phyloP scores from a whole-genome alignment of 495 filamentous ascomycete species.

The Neurospora tetraspora region DNA sequence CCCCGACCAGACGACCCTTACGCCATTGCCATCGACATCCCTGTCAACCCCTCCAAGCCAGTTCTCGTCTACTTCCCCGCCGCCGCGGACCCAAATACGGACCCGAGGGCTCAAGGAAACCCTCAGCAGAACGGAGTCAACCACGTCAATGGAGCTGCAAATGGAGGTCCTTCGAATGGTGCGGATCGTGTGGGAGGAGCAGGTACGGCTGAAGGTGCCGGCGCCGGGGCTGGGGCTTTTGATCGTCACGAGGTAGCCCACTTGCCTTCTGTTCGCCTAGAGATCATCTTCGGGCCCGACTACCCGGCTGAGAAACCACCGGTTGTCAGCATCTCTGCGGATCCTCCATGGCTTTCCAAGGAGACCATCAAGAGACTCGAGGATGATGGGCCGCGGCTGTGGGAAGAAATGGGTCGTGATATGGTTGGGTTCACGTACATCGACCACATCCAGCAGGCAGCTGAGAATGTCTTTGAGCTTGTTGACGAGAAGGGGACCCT shows the following conservation, averaged over 20 bases:
- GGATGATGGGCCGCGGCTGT: slow-evolving; percentile 51
- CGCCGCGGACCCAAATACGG: slow-evolving; percentile 29
- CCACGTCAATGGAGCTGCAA: slow-evolving; percentile 4
- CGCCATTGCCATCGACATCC: slow-evolving; percentile 58
- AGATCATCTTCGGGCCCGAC: slow-evolving; percentile 57
- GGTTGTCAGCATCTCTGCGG: slow-evolving; percentile 50
- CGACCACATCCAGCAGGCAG: slow-evolving; percentile 71
- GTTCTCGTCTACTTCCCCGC: slow-evolving; percentile 61
- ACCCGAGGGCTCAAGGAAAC: not conserved
- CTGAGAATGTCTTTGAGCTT: slow-evolving; percentile 69
- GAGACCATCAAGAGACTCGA: slow-evolving; percentile 47
- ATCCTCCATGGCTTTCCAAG: slow-evolving; percentile 60
- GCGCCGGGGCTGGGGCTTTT: slow-evolving; percentile 4
- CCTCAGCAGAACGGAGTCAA: not conserved
- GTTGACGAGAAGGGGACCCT: slow-evolving; percentile 42
- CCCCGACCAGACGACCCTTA: slow-evolving; percentile 50
- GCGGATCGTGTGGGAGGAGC: not conserved
- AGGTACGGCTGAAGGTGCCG: not conserved
- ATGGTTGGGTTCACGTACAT: slow-evolving; percentile 79
- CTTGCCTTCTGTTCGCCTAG: slow-evolving; percentile 63
- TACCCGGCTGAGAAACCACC: slow-evolving; percentile 69
- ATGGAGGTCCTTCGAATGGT: not conserved
- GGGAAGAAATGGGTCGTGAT: slow-evolving; percentile 73
- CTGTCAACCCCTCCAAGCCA: slow-evolving; percentile 58
- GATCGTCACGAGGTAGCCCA: slow-evolving; percentile 60